These are phyloP conservation scores for Rhododendron kiyosumense DNA, from an alignment of 148 eudicot species.

Conservation along the genomic window DNA sequence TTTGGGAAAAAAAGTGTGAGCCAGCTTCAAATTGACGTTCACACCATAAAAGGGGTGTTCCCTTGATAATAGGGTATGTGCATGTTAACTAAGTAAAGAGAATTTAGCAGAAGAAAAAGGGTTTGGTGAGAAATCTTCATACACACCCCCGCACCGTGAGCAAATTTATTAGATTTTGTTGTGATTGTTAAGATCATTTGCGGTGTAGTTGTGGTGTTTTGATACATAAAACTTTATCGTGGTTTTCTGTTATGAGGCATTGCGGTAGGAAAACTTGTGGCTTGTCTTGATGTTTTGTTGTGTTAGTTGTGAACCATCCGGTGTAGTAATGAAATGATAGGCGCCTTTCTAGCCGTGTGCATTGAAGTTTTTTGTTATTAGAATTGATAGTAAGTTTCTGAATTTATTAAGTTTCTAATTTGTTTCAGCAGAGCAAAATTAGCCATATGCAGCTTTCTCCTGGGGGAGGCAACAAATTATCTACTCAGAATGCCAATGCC, in stretches of 20 bases:
- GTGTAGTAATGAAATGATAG: neutral
- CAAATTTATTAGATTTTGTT: neutral
- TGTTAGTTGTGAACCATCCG: neutral
- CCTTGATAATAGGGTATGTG: neutral
- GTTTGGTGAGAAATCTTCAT: neutral
- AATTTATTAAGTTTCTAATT: neutral
- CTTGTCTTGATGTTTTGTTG: neutral
- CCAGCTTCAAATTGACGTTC: neutral
- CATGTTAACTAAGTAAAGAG: neutral
- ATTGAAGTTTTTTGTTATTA: neutral
- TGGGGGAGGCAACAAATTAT: conserved; percentile 3
- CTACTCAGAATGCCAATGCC: conserved; percentile 18
- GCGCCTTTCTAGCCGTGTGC: neutral
- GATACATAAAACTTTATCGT: neutral
- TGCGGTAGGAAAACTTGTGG: neutral
- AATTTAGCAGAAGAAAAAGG: neutral
- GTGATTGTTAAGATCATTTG: neutral
- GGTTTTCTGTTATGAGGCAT: neutral
- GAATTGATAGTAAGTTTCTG: neutral
- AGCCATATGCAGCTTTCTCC: conserved; percentile 32
- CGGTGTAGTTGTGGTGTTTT: neutral
- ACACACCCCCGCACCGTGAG: neutral
- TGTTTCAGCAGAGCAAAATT: conserved; percentile 23
- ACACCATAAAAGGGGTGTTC: neutral
- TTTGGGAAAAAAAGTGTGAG: neutral